phyloP scores from a whole-genome alignment of 768 basidiomycete genomes.

The Strobilomyces dryophilus region DNA sequence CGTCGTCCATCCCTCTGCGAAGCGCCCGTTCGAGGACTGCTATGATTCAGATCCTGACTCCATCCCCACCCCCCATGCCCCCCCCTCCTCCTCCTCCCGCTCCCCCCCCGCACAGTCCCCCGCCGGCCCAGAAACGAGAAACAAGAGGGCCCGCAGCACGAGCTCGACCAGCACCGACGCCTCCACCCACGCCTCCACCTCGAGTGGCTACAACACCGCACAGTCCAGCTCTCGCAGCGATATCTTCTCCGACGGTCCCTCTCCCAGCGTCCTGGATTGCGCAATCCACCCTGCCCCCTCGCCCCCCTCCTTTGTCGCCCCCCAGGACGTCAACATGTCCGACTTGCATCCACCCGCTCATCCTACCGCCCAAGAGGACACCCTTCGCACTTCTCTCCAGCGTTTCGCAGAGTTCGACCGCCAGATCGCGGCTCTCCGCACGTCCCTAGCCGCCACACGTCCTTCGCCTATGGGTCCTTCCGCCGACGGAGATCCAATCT shows the following conservation, averaged over 20 bases:
- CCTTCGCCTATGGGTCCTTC: slow-evolving; percentile 23
- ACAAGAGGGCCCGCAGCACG: slow-evolving; percentile 55
- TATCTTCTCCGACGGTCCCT: slow-evolving; percentile 18
- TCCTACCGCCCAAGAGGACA: slow-evolving; percentile 30
- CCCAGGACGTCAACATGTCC: slow-evolving; percentile 49
- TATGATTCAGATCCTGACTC: slow-evolving; percentile 31
- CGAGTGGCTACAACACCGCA: slow-evolving; percentile 34
- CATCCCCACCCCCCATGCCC: slow-evolving; percentile 28
- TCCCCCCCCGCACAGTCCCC: slow-evolving; percentile 12
- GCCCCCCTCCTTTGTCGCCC: slow-evolving; percentile 39
- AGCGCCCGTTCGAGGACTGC: slow-evolving; percentile 32
- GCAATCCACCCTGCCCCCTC: slow-evolving; percentile 7
- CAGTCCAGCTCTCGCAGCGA: slow-evolving; percentile 34
- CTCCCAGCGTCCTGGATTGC: slow-evolving; percentile 14
- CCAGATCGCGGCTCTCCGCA: slow-evolving; percentile 47
- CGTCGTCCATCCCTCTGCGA: slow-evolving; percentile 26
- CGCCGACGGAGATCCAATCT: slow-evolving; percentile 13
- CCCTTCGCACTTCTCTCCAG: slow-evolving; percentile 42
- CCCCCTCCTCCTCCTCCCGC: slow-evolving; percentile 20
- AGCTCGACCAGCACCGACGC: slow-evolving; percentile 41
- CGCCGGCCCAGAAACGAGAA: slow-evolving; percentile 46
- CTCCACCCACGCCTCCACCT: slow-evolving; percentile 31
- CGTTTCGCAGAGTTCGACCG: slow-evolving; percentile 53
- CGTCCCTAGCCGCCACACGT: slow-evolving; percentile 30
- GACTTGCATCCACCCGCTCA: slow-evolving; percentile 28